Evolutionary conservation across 345 rosid genomes (phyloP).

Genomic region (Brassica cretica): DNA sequence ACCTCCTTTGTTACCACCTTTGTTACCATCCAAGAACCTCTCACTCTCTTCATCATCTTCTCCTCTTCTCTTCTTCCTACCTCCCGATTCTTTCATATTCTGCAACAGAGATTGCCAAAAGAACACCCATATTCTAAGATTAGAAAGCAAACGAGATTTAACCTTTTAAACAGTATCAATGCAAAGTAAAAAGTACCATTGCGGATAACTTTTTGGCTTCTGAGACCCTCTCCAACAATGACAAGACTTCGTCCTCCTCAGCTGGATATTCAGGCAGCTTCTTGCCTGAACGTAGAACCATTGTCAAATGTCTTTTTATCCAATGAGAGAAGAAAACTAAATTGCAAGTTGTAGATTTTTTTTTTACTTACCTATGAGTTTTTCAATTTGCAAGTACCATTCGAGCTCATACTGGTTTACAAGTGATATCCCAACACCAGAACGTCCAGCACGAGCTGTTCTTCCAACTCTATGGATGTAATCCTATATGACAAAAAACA

Average conservation of each 20-base stretch:
- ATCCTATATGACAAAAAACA: conserved; percentile 56
- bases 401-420: conserved; percentile 90
- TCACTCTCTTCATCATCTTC: conserved; percentile 64
- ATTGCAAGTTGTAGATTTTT: not conserved
- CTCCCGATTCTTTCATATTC: conserved; percentile 63
- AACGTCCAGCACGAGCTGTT: conserved; percentile 96
- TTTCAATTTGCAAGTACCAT: conserved; percentile 89
- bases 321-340: not conserved
- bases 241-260: conserved; percentile 74
- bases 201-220: conserved; percentile 73
- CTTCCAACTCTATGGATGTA: conserved; percentile 89
- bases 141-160: not conserved
- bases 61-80: conserved; percentile 49
- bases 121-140: not conserved
- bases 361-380: conserved; percentile 67
- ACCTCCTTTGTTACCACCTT: conserved; percentile 36
- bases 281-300: conserved; percentile 54
- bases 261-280: conserved; percentile 73
- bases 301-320: not conserved
- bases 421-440: conserved; percentile 89
- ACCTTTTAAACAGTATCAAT: not conserved
- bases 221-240: conserved; percentile 56
- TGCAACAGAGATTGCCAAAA: conserved; percentile 28
- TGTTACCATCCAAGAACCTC: conserved; percentile 47
- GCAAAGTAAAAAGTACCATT: conserved; percentile 43